Base-by-base conservation (phyloP, 2,329 filamentous ascomycete genomes). In the Zymoseptoria brevis region DNA sequence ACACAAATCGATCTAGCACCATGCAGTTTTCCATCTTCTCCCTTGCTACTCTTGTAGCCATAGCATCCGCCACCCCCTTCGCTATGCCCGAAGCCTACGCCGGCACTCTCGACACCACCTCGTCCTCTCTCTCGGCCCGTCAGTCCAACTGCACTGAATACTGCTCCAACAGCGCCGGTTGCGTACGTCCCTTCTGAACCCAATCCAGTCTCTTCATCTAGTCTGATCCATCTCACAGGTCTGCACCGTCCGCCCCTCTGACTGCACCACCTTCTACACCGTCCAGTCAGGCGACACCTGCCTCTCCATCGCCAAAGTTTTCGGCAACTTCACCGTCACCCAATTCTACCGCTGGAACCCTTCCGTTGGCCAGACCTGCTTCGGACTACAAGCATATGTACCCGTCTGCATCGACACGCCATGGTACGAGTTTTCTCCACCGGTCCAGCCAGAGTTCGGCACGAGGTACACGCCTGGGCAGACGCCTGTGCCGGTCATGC, bases 291-390 rank as follows among this genome's bases (percentile, higher is more conserved):
- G 60, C 50, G 71, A 74, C 26, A 72, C 62, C 57, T 74, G 72
- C 60, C 60, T 65, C 41, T 65, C 62, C 53, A 68, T 74, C 57
- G 71, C 69, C 51, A 60, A 67, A 53, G 60, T 60, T 29, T 73
- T 66, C 66, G 59, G 64, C 57, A 73, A 71, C 63, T 73, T 74
- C 66, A 73, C 71, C 24, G 67, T 71, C 8, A 66, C 68, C 11
- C 70, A 72, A 50, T 65, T 73, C 50, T 70, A 69, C 60, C 63
- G 66, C n/a, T 74, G 72, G 72, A 74, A 74, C 63, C 72, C 72
- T 1, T 56, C 50, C 21, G 62, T 66, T 53, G 67, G 69, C 51
- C 64, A 65, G 19, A 60, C 62, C 16, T 72, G 70, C 58, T 69
- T 67, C 55, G 67, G 70, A 11, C 64, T 73, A 1, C 68, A 64